Percentiles rank a stretch among this genome's conserved stretches.
These are phyloP conservation scores for Tulasnella sp. DNA, from an alignment of 768 basidiomycete genomes.

Conservation along the genomic window DNA sequence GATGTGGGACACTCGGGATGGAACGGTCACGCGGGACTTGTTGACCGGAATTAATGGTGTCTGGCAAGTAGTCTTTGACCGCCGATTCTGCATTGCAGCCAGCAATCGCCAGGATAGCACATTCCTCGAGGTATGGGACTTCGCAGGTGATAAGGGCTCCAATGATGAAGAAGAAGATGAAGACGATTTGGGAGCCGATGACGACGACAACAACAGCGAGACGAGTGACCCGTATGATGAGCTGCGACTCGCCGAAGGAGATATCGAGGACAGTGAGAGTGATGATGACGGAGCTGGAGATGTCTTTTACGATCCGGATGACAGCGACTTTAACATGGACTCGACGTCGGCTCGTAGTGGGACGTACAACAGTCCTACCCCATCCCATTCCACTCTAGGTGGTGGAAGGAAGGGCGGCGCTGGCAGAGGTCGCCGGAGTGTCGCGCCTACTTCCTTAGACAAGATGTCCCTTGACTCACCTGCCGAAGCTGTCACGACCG, in stretches of 20 bases:
- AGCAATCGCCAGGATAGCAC: constrained; percentile 79
- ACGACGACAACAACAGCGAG: constrained; percentile 32
- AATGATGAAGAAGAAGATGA: constrained; percentile 45
- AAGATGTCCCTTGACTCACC: constrained; percentile 7
- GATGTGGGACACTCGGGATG: constrained; percentile 95
- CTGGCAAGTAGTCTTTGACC: constrained; percentile 97
- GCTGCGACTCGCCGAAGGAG: constrained; percentile 41
- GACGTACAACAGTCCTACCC: constrained; percentile 21
- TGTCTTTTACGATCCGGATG: constrained; percentile 16
- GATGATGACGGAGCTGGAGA: constrained; percentile 55
- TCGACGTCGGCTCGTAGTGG: constrained; percentile 9
- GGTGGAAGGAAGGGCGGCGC: not conserved
- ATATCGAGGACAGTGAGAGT: constrained; percentile 68
- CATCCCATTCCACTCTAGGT: constrained; percentile 18
- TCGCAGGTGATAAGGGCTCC: constrained; percentile 65
- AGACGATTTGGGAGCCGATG: constrained; percentile 40
- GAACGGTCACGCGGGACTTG: constrained; percentile 82
- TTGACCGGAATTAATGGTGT: constrained; percentile 91
- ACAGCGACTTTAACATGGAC: constrained; percentile 33
- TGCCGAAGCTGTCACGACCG: not conserved
- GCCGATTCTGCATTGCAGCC: constrained; percentile 92
- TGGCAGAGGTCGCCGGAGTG: not conserved
- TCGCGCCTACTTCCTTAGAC: not conserved
- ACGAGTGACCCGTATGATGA: constrained; percentile 34
- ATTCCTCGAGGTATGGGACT: constrained; percentile 89